Base-by-base conservation (phyloP, 345 rosid genomes). In the Durio zibethinus region DNA sequence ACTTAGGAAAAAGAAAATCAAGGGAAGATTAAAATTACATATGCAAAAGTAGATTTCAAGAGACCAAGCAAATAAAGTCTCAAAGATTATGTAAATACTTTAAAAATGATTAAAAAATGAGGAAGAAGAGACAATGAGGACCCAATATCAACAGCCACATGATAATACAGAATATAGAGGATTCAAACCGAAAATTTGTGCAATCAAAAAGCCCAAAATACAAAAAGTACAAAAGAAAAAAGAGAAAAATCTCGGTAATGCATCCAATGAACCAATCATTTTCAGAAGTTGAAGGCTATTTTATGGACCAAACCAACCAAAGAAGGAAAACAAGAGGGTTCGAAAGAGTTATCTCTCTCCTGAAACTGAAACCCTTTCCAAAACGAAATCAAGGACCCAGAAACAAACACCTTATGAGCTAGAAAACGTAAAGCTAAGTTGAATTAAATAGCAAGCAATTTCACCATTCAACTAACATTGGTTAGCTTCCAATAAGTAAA, bases 361-460 rank as follows among this genome's bases (percentile, higher is more conserved):
- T 31, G 14, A 40, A 66, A 11, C 52, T 5, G 31, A 66, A 40
- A 42, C 5, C 20, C 15, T n/a, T 33, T 20, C 33, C n/a, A 45
- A 43, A 68, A 8, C 56, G 56, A 68, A 25, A 68, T 68, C 21
- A 27, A 47, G 21, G 35, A 47, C 54, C 48, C 73, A 47, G 53
- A 27, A 69, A 69, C 73, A 69, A 68, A 69, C 73, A 69, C 56
- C 54, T 69, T 69, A 15, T 45, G 56, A 50, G 43, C 43, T 7
- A 50, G 31, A 52, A 33, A 72, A 33, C n/a, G 25, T 33, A 52
- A 50, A 20, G 75, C 29, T 72, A 33, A 20, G 45, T 31, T 72
- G 18, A 71, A 72, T 45, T 5, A 20, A 50, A 72, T 31, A 72
- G 31, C 43, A 72, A 53, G 38, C 18, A 72, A 18, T 10, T 72